Base-by-base conservation (phyloP, 73 alveolate species). In the Symbiodinium natans region DNA sequence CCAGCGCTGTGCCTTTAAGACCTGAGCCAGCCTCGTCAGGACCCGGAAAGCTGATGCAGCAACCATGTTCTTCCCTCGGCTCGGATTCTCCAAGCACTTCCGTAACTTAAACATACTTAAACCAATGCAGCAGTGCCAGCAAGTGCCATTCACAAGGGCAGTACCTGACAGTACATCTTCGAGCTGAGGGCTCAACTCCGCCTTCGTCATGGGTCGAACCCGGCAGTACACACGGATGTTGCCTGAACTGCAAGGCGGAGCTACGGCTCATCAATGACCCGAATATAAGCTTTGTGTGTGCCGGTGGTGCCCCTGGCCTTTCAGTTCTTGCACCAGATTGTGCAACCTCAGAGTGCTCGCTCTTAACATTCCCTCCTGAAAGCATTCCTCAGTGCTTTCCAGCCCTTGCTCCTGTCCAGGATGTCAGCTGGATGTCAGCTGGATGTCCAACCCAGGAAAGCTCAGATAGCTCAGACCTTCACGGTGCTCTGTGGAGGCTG, bases 141-240 rank as follows among this genome's bases (percentile, higher is more conserved):
- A 52, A 52, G 71, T 52, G n/a, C n/a, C n/a, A 8, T n/a, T n/a
- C 38, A 23, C 40, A 25, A 3, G 27, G 33, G 40, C 9, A 56
- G 75, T 17, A 25, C 75, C 36, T 56, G 10, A 31, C 75, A 25
- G 10, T 21, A 6, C 9, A 36, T 41, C 10, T 13, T 10, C 23
- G 29, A 29, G 10, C 42, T 36, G 41, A 19, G 54, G 52, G 33
- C 86, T 6, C 31, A 27, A 38, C 96, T 90, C 96, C 33, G 96
- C 96, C 19, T 90, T 88, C 29, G 96, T 90, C 92, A 92, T 73
- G 36, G 98, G 98, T 41, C 98, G 89, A 19, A 92, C 98, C 41
- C 98, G 98, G 92, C 98, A 92, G 38, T 92, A 92, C 41, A 92
- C 98, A 2, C 98, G 98, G 63, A 92, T 92, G 98, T 92, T 92